phyloP scores from a whole-genome alignment of 1,284 basidiomycete species.

The Sutorius eximius region DNA sequence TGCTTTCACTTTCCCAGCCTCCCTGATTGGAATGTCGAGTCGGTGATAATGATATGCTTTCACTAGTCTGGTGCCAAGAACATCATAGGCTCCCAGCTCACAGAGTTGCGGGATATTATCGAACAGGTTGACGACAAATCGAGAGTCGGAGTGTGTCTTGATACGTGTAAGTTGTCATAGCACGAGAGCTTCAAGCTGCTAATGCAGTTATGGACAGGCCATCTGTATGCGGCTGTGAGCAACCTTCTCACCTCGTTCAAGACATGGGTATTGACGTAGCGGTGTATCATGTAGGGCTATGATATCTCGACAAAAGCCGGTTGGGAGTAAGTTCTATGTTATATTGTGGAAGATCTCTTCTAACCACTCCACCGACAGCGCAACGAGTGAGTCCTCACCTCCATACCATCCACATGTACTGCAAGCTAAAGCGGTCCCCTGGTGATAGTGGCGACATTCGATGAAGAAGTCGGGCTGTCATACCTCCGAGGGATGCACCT shows the following conservation, averaged over 20 bases:
- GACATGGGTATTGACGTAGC: not conserved
- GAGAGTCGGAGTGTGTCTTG: slow-evolving; percentile 80
- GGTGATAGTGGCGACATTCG: slow-evolving; percentile 59
- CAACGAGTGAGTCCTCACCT: slow-evolving; percentile 21
- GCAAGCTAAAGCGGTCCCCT: not conserved
- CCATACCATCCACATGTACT: too few species aligned
- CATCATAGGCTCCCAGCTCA: slow-evolving; percentile 72
- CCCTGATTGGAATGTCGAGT: not conserved
- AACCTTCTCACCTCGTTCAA: not conserved
- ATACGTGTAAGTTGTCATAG: slow-evolving; percentile 64
- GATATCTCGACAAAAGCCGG: slow-evolving; percentile 69
- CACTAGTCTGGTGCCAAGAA: slow-evolving; percentile 77
- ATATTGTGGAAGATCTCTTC: not conserved
- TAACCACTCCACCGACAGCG: slow-evolving; percentile 16
- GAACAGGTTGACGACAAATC: slow-evolving; percentile 70
- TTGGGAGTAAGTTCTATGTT: slow-evolving; percentile 55
- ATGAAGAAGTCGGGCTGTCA: slow-evolving; percentile 62
- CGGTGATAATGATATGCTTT: not conserved
- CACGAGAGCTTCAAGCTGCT: not conserved
- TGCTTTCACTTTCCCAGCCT: not conserved
- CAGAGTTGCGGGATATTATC: slow-evolving; percentile 72
- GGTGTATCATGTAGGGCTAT: slow-evolving; percentile 55
- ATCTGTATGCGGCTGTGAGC: slow-evolving; percentile 76
- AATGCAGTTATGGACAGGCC: slow-evolving; percentile 45
- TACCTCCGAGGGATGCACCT: slow-evolving; percentile 83